phyloP scores from a whole-genome alignment of 176 grass and related monocot genomes.

The Cenchrus americanus region DNA sequence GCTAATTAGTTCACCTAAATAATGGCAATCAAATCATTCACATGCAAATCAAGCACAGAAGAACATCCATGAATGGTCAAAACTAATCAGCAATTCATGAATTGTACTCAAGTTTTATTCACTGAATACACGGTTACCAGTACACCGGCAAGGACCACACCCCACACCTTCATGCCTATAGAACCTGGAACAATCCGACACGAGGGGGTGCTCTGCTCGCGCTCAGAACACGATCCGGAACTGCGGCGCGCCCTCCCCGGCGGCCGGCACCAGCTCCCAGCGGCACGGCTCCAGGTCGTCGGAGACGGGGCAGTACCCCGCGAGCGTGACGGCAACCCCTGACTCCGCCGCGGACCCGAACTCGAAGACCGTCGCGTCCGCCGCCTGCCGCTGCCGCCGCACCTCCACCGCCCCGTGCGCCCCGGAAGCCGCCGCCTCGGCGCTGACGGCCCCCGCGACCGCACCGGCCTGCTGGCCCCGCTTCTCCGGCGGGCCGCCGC shows the following conservation, averaged over 20 bases:
- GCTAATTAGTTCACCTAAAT: not conserved
- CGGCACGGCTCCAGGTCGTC: conserved; percentile 92
- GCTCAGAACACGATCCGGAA: conserved; percentile 94
- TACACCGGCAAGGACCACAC: conserved; percentile 26
- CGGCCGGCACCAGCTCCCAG: conserved; percentile 76
- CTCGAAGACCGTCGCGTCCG: conserved; percentile 90
- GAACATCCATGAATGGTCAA: not conserved
- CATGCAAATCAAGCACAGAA: not conserved
- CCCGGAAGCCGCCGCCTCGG: conserved; percentile 33
- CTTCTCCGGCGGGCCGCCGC: conserved; percentile 34
- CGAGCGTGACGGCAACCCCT: conserved; percentile 65
- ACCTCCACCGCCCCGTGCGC: conserved; percentile 82
- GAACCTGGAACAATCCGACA: conserved; percentile 14
- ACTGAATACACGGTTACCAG: conserved; percentile 17
- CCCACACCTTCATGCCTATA: not conserved
- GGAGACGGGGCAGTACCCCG: conserved; percentile 83
- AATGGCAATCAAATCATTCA: not conserved
- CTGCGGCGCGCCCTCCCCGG: conserved; percentile 69
- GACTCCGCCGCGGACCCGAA: conserved; percentile 80
- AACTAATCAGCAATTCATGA: conserved; percentile 4
- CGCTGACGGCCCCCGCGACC: not conserved
- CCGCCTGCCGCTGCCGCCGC: conserved; percentile 53
- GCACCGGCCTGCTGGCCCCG: not conserved
- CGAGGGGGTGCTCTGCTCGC: not conserved
- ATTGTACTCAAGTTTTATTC: conserved; percentile 35